These are phyloP conservation scores for Podila epigama DNA, from an alignment of 192 early-diverging fungal species.

Conservation along the genomic window DNA sequence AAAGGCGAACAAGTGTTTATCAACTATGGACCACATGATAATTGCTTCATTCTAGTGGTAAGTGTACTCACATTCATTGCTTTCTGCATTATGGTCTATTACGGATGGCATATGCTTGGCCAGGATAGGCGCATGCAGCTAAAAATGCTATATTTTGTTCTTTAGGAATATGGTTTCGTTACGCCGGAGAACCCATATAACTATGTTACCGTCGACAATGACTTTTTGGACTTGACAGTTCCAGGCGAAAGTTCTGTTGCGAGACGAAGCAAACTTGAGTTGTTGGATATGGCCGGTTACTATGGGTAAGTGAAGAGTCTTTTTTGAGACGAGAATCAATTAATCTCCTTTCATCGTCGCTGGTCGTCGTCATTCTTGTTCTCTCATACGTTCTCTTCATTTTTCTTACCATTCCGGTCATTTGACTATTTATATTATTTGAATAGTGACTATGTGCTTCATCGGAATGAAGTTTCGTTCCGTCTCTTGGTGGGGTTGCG, in stretches of 20 bases:
- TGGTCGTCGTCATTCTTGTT: slow-evolving; percentile 2
- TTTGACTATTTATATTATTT: neutral
- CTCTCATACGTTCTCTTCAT: too few species aligned
- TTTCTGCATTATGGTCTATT: neutral
- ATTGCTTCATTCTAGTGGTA: slow-evolving; percentile 57
- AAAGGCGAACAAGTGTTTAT: slow-evolving; percentile 71
- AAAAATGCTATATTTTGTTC: too few species aligned
- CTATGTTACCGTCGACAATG: slow-evolving; percentile 56
- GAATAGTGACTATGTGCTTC: slow-evolving; percentile 58
- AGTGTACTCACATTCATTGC: neutral
- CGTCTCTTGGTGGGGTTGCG: slow-evolving; percentile 56
- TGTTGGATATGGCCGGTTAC: slow-evolving; percentile 55
- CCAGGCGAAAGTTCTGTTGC: slow-evolving; percentile 37
- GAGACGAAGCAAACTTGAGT: slow-evolving; percentile 45
- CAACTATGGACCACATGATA: slow-evolving; percentile 66
- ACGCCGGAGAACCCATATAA: slow-evolving; percentile 61
- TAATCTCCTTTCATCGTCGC: neutral
- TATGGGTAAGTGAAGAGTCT: slow-evolving; percentile 43
- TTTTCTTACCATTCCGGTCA: too few species aligned
- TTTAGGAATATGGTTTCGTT: slow-evolving; percentile 64
- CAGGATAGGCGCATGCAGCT: too few species aligned
- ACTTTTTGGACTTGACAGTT: slow-evolving; percentile 48
- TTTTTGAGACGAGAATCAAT: neutral
- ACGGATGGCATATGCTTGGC: neutral
- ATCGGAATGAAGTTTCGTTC: slow-evolving; percentile 56